These are phyloP conservation scores for Cynara cardunculus DNA, from an alignment of 129 eudicot genomes.

Conservation along the genomic window DNA sequence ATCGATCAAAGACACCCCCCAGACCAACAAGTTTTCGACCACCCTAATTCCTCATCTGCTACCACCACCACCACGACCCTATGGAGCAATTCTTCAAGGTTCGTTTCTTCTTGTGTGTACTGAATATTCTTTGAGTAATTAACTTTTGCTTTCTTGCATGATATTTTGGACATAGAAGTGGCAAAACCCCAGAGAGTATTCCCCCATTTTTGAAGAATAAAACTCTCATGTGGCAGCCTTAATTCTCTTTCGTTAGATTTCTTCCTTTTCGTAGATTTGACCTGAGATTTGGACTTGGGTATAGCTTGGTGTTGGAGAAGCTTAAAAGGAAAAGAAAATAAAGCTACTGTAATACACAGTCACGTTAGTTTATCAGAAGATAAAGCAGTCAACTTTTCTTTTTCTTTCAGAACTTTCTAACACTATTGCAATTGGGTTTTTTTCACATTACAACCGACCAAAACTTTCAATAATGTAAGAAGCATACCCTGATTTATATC, in stretches of 20 bases:
- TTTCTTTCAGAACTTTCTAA: constrained; percentile 12
- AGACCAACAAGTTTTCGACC: constrained; percentile 35
- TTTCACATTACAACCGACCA: neutral
- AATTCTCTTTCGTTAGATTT: neutral
- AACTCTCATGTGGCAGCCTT: constrained; percentile 49
- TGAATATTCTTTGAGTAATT: neutral
- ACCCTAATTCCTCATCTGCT: constrained; percentile 31
- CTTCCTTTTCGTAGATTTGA: neutral
- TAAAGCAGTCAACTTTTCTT: constrained; percentile 17
- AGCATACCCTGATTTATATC: no score
- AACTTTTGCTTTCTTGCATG: constrained; percentile 43
- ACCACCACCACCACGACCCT: constrained; percentile 17
- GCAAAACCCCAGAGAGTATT: constrained; percentile 19
- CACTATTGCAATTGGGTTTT: neutral
- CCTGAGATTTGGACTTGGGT: constrained; percentile 27
- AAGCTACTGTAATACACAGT: constrained; percentile 1
- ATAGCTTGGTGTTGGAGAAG: constrained; percentile 3
- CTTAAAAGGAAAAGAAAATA: neutral
- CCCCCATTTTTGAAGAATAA: constrained; percentile 49
- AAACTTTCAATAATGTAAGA: neutral
- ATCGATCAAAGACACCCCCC: constrained; percentile 20
- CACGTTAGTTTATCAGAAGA: neutral
- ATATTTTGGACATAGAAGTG: constrained; percentile 26
- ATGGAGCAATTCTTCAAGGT: constrained; percentile 71
- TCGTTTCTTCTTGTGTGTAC: constrained; percentile 3